Evolutionary conservation across 495 filamentous ascomycete species (phyloP).

Genomic region (Astrothelium subdiscretum): DNA sequence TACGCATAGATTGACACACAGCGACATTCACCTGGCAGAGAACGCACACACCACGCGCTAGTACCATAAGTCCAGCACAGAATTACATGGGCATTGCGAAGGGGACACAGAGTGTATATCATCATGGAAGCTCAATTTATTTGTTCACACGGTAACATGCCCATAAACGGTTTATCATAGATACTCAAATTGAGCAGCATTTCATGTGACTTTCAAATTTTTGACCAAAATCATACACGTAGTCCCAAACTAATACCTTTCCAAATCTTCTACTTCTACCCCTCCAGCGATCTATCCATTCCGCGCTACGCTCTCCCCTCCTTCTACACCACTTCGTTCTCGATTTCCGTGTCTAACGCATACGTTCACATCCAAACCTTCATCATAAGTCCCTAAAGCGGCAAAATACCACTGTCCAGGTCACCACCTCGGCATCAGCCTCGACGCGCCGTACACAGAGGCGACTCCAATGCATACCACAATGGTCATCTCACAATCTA

Average conservation of each 20-base stretch:
- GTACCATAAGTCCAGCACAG: background rate
- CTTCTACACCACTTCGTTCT: background rate
- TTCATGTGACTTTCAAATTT: too few species aligned
- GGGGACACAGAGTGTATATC: background rate
- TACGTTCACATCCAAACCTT: background rate
- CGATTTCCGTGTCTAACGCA: background rate
- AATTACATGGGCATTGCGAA: background rate
- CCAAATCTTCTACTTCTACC: too few species aligned
- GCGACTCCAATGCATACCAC: background rate
- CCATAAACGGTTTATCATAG: too few species aligned
- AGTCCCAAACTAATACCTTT: too few species aligned
- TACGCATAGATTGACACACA: background rate
- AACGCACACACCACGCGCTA: background rate
- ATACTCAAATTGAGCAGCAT: too few species aligned
- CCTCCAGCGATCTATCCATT: background rate
- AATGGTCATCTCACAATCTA: background rate
- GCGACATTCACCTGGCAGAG: background rate
- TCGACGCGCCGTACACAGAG: background rate
- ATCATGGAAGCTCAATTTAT: background rate
- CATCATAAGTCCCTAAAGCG: background rate
- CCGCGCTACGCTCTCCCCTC: background rate
- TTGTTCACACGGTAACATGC: background rate
- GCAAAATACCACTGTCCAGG: background rate
- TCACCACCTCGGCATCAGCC: background rate
- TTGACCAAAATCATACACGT: too few species aligned